Evolutionary conservation across 2,329 filamentous ascomycete species (phyloP).

Genomic region (Metarhizium robertsii): DNA sequence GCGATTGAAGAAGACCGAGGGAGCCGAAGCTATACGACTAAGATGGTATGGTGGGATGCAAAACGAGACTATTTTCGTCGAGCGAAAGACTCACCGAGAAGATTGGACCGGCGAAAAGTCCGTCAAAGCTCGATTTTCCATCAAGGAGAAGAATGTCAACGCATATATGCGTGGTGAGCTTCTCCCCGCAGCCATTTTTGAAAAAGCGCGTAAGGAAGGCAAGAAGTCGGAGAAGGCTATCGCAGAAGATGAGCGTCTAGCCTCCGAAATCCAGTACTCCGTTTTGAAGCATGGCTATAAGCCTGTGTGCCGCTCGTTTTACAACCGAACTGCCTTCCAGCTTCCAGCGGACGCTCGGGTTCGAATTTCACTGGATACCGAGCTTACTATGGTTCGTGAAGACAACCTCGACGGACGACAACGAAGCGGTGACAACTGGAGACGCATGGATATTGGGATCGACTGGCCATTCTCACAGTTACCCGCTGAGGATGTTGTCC

Average conservation of each 20-base stretch:
- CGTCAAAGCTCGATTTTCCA: conserved; percentile 88
- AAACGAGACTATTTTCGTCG: conserved; percentile 88
- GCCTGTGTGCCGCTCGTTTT: conserved; percentile 91
- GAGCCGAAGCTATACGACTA: conserved; percentile 89
- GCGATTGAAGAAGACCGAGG: conserved; percentile 93
- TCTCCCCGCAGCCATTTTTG: conserved; percentile 81
- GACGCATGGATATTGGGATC: conserved; percentile 93
- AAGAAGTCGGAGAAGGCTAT: conserved; percentile 93
- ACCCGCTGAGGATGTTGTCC: conserved; percentile 72
- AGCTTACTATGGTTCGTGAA: conserved; percentile 89
- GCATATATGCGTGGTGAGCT: conserved; percentile 77
- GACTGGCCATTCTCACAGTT: conserved; percentile 91
- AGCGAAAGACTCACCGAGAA: conserved; percentile 95
- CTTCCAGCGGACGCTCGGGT: conserved; percentile 92
- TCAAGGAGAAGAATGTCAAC: conserved; percentile 98
- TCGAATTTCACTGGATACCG: conserved; percentile 92
- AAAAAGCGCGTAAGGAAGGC: conserved; percentile 89
- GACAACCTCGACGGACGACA: conserved; percentile 79
- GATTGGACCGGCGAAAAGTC: conserved; percentile 99
- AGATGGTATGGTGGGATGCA: conserved; percentile 98
- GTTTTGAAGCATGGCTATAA: conserved; percentile 77
- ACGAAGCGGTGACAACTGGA: conserved; percentile 82
- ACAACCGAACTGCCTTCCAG: conserved; percentile 97
- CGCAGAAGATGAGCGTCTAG: conserved; percentile 79
- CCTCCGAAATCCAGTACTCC: conserved; percentile 88